Conservation (phyloP, 2,329 filamentous ascomycete genomes). For the Magnaporthiopsis incrustans region DNA sequence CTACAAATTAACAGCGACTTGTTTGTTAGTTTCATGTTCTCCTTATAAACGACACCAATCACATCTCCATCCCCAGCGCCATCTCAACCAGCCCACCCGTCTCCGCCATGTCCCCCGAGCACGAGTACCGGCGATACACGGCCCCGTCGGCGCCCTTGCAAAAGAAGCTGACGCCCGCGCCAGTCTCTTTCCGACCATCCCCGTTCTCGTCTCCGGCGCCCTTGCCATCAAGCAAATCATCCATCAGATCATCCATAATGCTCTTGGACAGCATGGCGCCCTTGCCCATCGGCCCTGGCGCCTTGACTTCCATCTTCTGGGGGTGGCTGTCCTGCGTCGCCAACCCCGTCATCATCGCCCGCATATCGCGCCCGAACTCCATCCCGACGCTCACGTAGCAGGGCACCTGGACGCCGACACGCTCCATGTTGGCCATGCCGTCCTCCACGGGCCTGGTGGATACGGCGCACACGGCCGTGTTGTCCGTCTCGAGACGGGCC, state of each 20-base stretch:
- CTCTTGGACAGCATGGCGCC: not conserved
- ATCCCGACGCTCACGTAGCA: slow-evolving; percentile 28
- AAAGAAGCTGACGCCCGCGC: slow-evolving; percentile 7
- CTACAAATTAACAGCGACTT: too few relatives aligned
- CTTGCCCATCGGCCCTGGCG: not conserved
- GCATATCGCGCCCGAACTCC: slow-evolving; percentile 32
- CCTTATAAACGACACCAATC: not conserved
- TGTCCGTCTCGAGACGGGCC: slow-evolving; percentile 25
- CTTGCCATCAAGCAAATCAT: slow-evolving; percentile 1
- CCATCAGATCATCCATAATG: slow-evolving; percentile 1
- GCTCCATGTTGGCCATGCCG: slow-evolving; percentile 20
- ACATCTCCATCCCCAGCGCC: not conserved
- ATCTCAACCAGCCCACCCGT: not conserved
- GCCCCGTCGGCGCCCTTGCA: not conserved
- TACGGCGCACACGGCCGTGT: slow-evolving; percentile 30
- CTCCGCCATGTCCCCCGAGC: not conserved
- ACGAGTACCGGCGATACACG: slow-evolving; percentile 6
- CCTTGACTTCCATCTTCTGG: not conserved
- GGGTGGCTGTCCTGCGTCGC: not conserved
- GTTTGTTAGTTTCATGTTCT: not conserved
- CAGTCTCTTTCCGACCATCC: not conserved
- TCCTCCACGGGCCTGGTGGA: slow-evolving; percentile 24
- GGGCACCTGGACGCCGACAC: slow-evolving; percentile 31
- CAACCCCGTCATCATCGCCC: not conserved
- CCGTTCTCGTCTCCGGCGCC: not conserved